Evolutionary conservation across 306 rosid species (phyloP).

Genomic region (Quercus variabilis): DNA sequence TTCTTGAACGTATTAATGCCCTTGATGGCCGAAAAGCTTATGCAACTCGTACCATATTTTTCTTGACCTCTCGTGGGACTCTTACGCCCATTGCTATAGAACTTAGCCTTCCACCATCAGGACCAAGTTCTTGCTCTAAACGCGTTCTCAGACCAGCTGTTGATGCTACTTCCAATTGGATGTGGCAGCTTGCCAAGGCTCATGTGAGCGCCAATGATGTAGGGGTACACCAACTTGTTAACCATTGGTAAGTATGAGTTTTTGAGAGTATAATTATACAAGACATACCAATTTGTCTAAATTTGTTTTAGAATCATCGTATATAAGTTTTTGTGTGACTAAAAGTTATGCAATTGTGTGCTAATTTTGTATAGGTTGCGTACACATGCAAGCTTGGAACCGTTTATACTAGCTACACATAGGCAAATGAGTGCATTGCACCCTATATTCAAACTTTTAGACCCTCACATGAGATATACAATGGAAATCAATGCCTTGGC

Average conservation of each 20-base stretch:
- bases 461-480: slow-evolving; percentile 96
- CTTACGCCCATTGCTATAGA: slow-evolving; percentile 90
- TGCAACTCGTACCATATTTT: slow-evolving; percentile 77
- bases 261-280: background rate
- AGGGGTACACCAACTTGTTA: slow-evolving; percentile 91
- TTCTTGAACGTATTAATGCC: slow-evolving; percentile 72
- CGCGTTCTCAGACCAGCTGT: slow-evolving; percentile 64
- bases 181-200: slow-evolving; percentile 92
- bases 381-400: slow-evolving; percentile 76
- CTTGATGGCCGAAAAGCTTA: slow-evolving; percentile 88
- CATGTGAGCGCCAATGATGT: slow-evolving; percentile 89
- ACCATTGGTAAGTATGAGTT: slow-evolving; percentile 66
- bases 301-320: background rate
- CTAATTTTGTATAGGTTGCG: slow-evolving; percentile 51
- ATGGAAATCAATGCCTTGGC: slow-evolving; percentile 82
- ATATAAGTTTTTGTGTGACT: background rate
- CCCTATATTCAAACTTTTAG: slow-evolving; percentile 80
- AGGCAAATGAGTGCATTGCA: slow-evolving; percentile 93
- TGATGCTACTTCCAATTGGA: slow-evolving; percentile 83
- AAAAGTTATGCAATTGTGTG: background rate
- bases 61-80: slow-evolving; percentile 60
- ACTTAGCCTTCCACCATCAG: slow-evolving; percentile 71
- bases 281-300: background rate
- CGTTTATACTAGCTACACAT: slow-evolving; percentile 83
- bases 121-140: slow-evolving; percentile 56